Conservation (phyloP, 352 stramenopile genomes). For the Plasmopara halstedii region DNA sequence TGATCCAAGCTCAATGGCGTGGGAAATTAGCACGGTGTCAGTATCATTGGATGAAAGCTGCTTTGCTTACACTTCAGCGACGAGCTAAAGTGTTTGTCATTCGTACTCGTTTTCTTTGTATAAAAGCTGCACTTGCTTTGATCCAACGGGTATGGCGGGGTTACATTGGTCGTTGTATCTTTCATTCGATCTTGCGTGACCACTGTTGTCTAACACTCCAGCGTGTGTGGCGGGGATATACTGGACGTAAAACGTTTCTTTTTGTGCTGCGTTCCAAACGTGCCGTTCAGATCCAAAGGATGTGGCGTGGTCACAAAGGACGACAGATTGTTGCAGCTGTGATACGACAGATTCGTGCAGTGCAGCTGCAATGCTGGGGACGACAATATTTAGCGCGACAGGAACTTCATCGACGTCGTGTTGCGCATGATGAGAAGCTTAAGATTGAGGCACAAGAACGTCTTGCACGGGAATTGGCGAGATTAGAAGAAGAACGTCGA, state of each 20-base stretch:
- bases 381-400: slow-evolving; percentile 32
- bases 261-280: slow-evolving; percentile 26
- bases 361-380: slow-evolving; percentile 44
- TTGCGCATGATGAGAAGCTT: slow-evolving; percentile 29
- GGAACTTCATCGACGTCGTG: slow-evolving; percentile 19
- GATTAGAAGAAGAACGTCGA: slow-evolving; percentile 29
- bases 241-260: slow-evolving; percentile 23
- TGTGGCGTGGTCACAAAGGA: slow-evolving; percentile 31
- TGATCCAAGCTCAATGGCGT: slow-evolving; percentile 60
- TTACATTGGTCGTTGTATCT: slow-evolving; percentile 29
- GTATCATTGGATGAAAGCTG: slow-evolving; percentile 27
- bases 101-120: slow-evolving; percentile 25
- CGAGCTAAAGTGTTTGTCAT: slow-evolving; percentile 42
- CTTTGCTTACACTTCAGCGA: slow-evolving; percentile 41
- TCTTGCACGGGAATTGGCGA: slow-evolving; percentile 20
- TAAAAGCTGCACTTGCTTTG: slow-evolving; percentile 9
- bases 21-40: slow-evolving; percentile 29
- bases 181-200: slow-evolving; percentile 22
- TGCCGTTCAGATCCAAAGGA: slow-evolving; percentile 32
- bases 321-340: slow-evolving; percentile 26
- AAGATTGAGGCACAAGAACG: slow-evolving; percentile 30
- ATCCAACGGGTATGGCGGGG: slow-evolving; percentile 42
- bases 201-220: slow-evolving; percentile 33
- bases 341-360: slow-evolving; percentile 32
- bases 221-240: slow-evolving; percentile 30